Base-by-base conservation (phyloP, 2,329 filamentous ascomycete genomes). In the Venturia pyrina region DNA sequence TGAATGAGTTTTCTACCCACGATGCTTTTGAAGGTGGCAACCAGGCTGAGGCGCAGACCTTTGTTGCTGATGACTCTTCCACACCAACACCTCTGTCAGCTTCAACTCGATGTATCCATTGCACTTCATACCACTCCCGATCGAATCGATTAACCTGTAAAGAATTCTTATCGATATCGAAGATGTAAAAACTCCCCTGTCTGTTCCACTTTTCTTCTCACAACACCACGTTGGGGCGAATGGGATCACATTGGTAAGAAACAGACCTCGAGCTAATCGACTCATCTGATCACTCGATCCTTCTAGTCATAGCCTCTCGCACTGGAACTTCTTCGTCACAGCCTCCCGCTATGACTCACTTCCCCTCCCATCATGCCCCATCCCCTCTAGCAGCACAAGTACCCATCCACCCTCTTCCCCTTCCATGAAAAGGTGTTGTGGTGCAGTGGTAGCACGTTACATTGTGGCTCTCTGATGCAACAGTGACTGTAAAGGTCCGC, bases 391-490 rank as follows among this genome's bases (percentile, higher is more conserved):
- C 28, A 32, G 28, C 19, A 37, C 28, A 59, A 21, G 1, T 32
- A 3, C 32, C 15, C 19, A 21, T n/a, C 19, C 53, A 40, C 19
- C 5, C 32, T 37, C 60, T 44, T 28, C 5, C 32, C 7, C 32
- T 40, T 13, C 57, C n/a, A 44, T 5, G 15, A 34, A 62, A 28
- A 21, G 60, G 40, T 62, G 28, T 43, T 41, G 24, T 62, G 43
- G 60, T 62, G 60, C 43, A 62, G 60, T 62, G 60, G 60, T 62
- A 62, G 43, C 60, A 62, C 60, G 60, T 46, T 40, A 62, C 28
- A 62, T 62, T 62, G 60, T 62, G 60, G 60, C 21, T 46, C 3
- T 46, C 3, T 19, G 6, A 44, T 44, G 37, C 13, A 10, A 40
- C 37, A 24, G 13, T 46, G 8, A 15, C 43, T 40, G 43, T 62